These are phyloP conservation scores for Paecilomyces sp. DNA, from an alignment of 2,329 filamentous ascomycete genomes.

Conservation along the genomic window DNA sequence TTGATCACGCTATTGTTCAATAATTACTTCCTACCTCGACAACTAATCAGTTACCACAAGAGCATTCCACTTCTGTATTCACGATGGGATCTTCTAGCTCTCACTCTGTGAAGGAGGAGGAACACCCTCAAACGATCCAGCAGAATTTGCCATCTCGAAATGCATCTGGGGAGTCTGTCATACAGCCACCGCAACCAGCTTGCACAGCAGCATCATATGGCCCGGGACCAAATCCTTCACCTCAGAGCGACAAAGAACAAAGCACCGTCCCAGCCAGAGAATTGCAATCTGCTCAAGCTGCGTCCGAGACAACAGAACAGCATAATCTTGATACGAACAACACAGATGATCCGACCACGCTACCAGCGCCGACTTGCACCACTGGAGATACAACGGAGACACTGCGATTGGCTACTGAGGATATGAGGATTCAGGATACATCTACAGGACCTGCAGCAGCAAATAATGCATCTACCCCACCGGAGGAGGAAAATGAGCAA, in stretches of 20 bases:
- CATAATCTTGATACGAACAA: not conserved
- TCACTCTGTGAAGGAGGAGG: not conserved
- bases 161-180: not conserved
- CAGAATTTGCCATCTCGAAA: not conserved
- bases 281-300: not conserved
- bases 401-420: not conserved
- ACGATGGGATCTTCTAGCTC: slow-evolving; percentile 3
- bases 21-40: not conserved
- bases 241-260: not conserved
- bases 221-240: not conserved
- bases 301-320: not conserved
- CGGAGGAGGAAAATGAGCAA: not conserved
- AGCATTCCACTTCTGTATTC: not conserved
- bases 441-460: not conserved
- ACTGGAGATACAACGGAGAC: not conserved
- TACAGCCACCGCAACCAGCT: not conserved
- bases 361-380: not conserved
- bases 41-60: not conserved
- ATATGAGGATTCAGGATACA: not conserved
- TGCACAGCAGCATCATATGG: not conserved
- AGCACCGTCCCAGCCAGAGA: not conserved
- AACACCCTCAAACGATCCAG: not conserved
- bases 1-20: no score
- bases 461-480: not conserved
- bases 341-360: not conserved